These are phyloP conservation scores for Pneumocystis sp. DNA, from an alignment of 1,139 yeast species.

Conservation along the genomic window DNA sequence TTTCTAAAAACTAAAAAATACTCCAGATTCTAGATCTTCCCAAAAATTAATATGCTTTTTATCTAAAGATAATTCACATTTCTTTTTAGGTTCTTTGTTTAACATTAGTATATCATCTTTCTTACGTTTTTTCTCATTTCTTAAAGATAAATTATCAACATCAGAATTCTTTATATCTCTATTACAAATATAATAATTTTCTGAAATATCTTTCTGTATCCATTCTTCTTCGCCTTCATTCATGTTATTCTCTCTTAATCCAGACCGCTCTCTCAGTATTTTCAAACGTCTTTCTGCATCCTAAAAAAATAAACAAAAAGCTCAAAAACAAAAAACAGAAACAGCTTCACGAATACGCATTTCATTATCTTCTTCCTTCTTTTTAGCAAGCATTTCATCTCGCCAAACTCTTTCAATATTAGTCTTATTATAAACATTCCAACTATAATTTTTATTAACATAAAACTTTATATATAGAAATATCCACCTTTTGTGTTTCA, in stretches of 20 bases:
- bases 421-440: slow-evolving; percentile 20
- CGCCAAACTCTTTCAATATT: slow-evolving; percentile 21
- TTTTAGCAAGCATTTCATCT: slow-evolving; percentile 20
- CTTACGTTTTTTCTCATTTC: background rate
- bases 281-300: background rate
- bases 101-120: background rate
- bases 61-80: background rate
- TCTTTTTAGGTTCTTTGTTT: background rate
- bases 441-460: slow-evolving; percentile 19
- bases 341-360: slow-evolving; percentile 6
- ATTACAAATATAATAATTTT: background rate
- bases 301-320: background rate
- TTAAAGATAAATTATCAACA: background rate
- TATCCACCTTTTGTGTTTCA: background rate
- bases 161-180: background rate
- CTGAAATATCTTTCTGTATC: background rate
- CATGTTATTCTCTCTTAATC: background rate
- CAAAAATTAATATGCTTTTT: slow-evolving; percentile 1
- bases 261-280: background rate
- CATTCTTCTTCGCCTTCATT: background rate
- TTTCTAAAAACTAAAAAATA: background rate
- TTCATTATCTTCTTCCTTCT: slow-evolving; percentile 12
- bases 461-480: background rate
- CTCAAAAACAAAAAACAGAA: background rate
- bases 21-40: slow-evolving; percentile 1